A percentile compares a stretch with the other conserved stretches of the same genome.
phyloP scores from a whole-genome alignment of 768 basidiomycete genomes.

The Leccinum subgranulosum region DNA sequence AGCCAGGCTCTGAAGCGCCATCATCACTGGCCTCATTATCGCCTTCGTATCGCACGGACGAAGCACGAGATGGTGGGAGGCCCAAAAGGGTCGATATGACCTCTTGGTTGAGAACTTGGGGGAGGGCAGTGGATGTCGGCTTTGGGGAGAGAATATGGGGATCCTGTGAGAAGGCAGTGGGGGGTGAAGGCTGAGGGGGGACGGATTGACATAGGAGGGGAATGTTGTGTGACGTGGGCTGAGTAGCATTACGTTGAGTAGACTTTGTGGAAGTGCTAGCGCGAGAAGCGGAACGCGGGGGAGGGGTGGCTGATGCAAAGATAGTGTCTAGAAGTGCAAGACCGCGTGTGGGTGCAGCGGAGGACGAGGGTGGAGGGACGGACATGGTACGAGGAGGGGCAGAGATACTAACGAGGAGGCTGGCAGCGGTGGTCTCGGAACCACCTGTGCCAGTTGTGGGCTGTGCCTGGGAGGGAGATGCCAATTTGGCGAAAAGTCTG shows the following conservation, averaged over 20 bases:
- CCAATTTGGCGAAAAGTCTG: conserved; percentile 42
- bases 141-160: conserved; percentile 53
- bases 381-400: conserved; percentile 35
- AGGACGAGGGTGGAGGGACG: conserved; percentile 27
- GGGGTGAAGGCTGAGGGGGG: conserved; percentile 12
- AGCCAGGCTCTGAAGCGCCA: conserved; percentile 36
- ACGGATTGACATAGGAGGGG: conserved; percentile 3
- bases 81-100: conserved; percentile 67
- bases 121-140: conserved; percentile 48
- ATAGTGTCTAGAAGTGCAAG: conserved; percentile 62
- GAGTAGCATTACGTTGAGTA: conserved; percentile 19
- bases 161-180: conserved; percentile 24
- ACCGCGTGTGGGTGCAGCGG: conserved; percentile 42
- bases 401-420: conserved; percentile 49
- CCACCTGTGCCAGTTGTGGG: conserved; percentile 23
- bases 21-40: conserved; percentile 48
- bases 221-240: conserved; percentile 5
- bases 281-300: conserved; percentile 23
- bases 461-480: conserved; percentile 16
- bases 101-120: conserved; percentile 69
- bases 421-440: conserved; percentile 36
- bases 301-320: conserved; percentile 62
- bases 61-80: conserved; percentile 39
- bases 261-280: conserved; percentile 5
- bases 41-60: conserved; percentile 49